These are phyloP conservation scores for Apiospora hydei DNA, from an alignment of 2,329 filamentous ascomycete species.

Conservation along the genomic window DNA sequence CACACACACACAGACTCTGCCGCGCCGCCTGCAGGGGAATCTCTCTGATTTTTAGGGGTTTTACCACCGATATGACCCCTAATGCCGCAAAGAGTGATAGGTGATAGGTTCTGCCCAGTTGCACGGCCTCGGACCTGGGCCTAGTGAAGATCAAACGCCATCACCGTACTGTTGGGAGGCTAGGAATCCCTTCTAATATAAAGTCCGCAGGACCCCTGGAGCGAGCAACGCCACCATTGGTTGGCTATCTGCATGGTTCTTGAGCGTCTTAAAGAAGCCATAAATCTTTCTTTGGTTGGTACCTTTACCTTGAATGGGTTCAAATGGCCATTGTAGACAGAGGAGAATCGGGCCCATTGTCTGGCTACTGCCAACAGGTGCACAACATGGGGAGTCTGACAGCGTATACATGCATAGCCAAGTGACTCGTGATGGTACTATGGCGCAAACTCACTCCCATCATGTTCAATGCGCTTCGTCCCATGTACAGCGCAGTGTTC, in stretches of 20 bases:
- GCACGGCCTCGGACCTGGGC: conserved; percentile 8
- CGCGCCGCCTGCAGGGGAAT: neutral
- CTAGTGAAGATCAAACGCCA: conserved; percentile 13
- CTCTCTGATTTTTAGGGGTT: neutral
- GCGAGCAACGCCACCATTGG: neutral
- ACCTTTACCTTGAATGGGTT: neutral
- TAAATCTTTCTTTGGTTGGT: neutral
- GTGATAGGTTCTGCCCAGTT: neutral
- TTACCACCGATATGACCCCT: neutral
- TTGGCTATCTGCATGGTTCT: neutral
- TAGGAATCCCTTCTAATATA: neutral
- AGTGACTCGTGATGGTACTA: neutral
- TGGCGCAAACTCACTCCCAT: neutral
- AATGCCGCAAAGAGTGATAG: conserved; percentile 5
- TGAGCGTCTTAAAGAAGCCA: neutral
- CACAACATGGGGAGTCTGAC: neutral
- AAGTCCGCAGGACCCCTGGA: neutral
- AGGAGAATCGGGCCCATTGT: neutral
- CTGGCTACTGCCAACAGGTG: neutral
- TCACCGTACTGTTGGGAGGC: neutral
- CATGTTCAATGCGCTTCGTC: too few relatives aligned
- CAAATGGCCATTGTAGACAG: neutral
- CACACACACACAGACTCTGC: neutral
- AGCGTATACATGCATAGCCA: neutral
- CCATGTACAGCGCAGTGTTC: neutral